Evolutionary conservation across 305 asterid genomes (phyloP), one percentile per base, ranked within the genome.

Genomic region (Withania somnifera): DNA sequence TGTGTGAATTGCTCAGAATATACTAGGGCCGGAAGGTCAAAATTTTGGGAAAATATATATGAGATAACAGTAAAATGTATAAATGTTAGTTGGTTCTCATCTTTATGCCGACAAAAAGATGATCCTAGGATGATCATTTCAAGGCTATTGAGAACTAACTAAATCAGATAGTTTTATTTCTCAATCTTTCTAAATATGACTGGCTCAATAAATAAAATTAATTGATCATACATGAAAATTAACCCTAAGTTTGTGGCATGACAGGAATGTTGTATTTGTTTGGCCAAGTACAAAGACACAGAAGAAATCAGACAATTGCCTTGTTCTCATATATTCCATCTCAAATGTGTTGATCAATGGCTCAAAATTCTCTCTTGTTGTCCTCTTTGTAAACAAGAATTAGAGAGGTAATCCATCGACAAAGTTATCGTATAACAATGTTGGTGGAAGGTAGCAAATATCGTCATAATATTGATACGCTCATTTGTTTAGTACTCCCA

Each of bases 321-420:
- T 81, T 95, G 99, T 83, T 84, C 89, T 28, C 99, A 95, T 87
- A 83, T 86, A 52, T 95, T 95, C 83, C 99, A 95, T 86, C 93
- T 92, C 20, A 90, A 88, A 66, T 95, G 99, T 82, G 98, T 95
- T 85, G 99, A 94, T 85, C 97, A 95, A 83, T 95, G 99, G 99
- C 97, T 95, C 84, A 90, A 84, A 90, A 95, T 95, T 17, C 86
- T 90, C 79, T 91, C 98, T 50, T 87, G 88, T 60, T 90, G 92
- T 81, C 92, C 91, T 54, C 91, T 90, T 1, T 90, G 92, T 83
- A 90, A 90, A 83, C 95, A 90, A 80, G 97, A 88, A 86, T 82
- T 93, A 84, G 89, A 89, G 84, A 86, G 89, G 80, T 93, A 82
- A 1, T 32, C 2, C 2, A 15, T 30, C 3, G 7, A 63, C 13